These are phyloP conservation scores for Candida dubliniensis DNA, from an alignment of 1,139 yeast species.

Conservation along the genomic window DNA sequence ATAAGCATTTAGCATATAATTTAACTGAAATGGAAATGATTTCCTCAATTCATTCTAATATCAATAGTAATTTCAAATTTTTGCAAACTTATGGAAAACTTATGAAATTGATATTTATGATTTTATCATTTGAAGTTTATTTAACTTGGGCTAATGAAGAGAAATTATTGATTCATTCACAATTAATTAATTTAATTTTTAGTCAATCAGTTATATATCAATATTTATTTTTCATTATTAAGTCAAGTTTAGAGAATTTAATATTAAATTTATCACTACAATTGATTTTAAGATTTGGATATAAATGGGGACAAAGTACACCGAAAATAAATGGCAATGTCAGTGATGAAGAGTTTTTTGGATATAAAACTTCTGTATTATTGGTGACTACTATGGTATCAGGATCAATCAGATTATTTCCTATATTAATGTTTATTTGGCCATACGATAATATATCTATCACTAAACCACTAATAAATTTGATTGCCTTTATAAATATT, in stretches of 20 bases:
- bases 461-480: slow-evolving; percentile 59
- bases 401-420: slow-evolving; percentile 77
- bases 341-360: slow-evolving; percentile 19
- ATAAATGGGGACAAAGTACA: slow-evolving; percentile 29
- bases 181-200: slow-evolving; percentile 28
- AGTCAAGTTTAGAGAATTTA: slow-evolving; percentile 60
- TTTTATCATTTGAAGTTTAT: slow-evolving; percentile 85
- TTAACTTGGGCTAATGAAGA: slow-evolving; percentile 92
- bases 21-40: slow-evolving; percentile 39
- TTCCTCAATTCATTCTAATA: neutral
- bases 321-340: slow-evolving; percentile 16
- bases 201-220: slow-evolving; percentile 52
- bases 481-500: slow-evolving; percentile 61
- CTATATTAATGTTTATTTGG: slow-evolving; percentile 96
- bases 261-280: slow-evolving; percentile 55
- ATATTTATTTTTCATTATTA: slow-evolving; percentile 63
- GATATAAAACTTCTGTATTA: slow-evolving; percentile 40
- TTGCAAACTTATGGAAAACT: slow-evolving; percentile 24
- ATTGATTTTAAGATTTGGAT: slow-evolving; percentile 30
- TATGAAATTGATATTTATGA: slow-evolving; percentile 57
- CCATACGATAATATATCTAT: slow-evolving; percentile 77
- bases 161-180: slow-evolving; percentile 27
- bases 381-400: slow-evolving; percentile 73
- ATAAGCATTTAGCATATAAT: slow-evolving; percentile 84
- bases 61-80: neutral